Base-by-base conservation (phyloP, 805 yeast genomes). In the Nadsonia fulvescens region DNA sequence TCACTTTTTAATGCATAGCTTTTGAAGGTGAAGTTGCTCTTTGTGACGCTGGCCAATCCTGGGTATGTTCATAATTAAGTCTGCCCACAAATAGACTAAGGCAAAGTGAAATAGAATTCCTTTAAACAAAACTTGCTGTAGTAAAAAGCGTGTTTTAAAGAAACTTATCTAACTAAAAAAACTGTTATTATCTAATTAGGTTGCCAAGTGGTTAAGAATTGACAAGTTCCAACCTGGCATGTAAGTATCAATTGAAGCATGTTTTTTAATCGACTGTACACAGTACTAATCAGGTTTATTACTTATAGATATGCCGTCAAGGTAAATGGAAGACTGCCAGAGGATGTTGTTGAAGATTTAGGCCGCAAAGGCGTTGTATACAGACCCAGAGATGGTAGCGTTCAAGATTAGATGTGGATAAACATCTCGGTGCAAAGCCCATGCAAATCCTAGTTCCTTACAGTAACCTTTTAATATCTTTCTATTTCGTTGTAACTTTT, bases 11-110 rank as follows among this genome's bases (percentile, higher is more conserved):
- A 12, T 8, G 15, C 15, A 4, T 25, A 48, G 53, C 93, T 1
- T 86, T 82, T 46, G 98, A 86, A 56, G 98, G 98, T 0, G 56
- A 78, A 17, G 92, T 86, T 4, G 94, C 95, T 2, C 61, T 81
- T 35, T 81, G 91, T 25, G 82, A 75, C 33, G 81, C 86, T 26
- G 66, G 69, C 27, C 66, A 62, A 18, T 79, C 94, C 2, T 86
- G 98, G 98, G 94, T 40, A 32, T n/a, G n/a, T n/a, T n/a, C n/a
- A n/a, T n/a, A n/a, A n/a, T n/a, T n/a, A n/a, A n/a, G n/a, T n/a
- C n/a, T n/a, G n/a, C n/a, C n/a, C n/a, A n/a, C n/a, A n/a, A n/a
- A n/a, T n/a, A n/a, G n/a, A n/a, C n/a, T n/a, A n/a, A n/a, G n/a
- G n/a, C n/a, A n/a, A n/a, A n/a, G n/a, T n/a, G n/a, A n/a, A n/a